A percentile compares a stretch with the other conserved stretches of the same genome.
phyloP scores from a whole-genome alignment of 352 stramenopile genomes.

The Saprolegnia diclina region DNA sequence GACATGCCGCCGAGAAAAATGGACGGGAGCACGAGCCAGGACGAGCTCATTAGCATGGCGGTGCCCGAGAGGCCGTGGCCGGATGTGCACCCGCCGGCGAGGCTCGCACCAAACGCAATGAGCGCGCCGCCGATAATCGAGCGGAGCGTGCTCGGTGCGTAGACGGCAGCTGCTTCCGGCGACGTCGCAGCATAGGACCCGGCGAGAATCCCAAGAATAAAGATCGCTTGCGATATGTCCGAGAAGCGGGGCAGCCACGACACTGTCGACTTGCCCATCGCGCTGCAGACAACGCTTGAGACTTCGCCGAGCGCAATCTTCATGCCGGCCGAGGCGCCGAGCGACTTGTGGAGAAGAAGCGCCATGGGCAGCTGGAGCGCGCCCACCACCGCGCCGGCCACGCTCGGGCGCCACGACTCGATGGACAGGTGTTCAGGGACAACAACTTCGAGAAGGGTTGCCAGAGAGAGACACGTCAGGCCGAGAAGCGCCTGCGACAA shows the following conservation, averaged over 20 bases:
- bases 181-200: neutral
- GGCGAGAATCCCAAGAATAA: neutral
- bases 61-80: slow-evolving; percentile 9
- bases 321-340: slow-evolving; percentile 21
- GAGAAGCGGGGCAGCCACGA: neutral
- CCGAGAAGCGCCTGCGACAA: slow-evolving; percentile 18
- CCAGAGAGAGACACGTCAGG: slow-evolving; percentile 1
- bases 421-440: slow-evolving; percentile 1
- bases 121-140: neutral
- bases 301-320: slow-evolving; percentile 17
- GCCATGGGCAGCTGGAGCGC: slow-evolving; percentile 28
- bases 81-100: slow-evolving; percentile 8
- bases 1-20: slow-evolving; percentile 5
- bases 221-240: slow-evolving; percentile 4
- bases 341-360: slow-evolving; percentile 19
- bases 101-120: neutral
- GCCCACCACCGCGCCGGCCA: slow-evolving; percentile 24
- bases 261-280: neutral
- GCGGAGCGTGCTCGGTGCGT: neutral
- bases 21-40: neutral
- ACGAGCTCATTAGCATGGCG: slow-evolving; percentile 11
- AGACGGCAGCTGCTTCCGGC: neutral
- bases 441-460: slow-evolving; percentile 18
- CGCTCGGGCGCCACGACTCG: neutral
- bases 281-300: neutral